phyloP scores from a whole-genome alignment of 83 land plant genomes.

The Larix sibirica region DNA sequence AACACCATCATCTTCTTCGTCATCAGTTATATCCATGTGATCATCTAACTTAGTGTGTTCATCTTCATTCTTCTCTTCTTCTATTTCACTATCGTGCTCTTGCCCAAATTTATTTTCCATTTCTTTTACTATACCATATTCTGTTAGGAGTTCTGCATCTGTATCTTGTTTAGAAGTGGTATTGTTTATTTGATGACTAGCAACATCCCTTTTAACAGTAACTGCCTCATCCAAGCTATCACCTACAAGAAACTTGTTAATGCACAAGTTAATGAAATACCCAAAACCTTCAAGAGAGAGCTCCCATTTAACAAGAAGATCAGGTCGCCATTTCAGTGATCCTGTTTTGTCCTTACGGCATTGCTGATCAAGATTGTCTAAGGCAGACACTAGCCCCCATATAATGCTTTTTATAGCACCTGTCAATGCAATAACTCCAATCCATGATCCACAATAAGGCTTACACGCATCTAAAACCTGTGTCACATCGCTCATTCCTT shows the following conservation, averaged over 20 bases:
- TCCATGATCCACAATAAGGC: slow-evolving; percentile 10
- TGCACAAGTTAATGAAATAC: slow-evolving; percentile 19
- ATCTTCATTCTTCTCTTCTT: slow-evolving; percentile 8
- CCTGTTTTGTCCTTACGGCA: slow-evolving; percentile 2
- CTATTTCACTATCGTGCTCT: slow-evolving; percentile 4
- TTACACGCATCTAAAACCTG: background rate
- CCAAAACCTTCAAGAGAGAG: slow-evolving; percentile 22
- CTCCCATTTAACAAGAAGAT: slow-evolving; percentile 19
- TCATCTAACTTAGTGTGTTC: slow-evolving; percentile 1
- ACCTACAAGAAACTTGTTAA: slow-evolving; percentile 27
- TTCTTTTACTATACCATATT: background rate
- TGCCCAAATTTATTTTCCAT: background rate
- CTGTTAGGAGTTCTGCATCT: slow-evolving; percentile 4
- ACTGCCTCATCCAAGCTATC: slow-evolving; percentile 14
- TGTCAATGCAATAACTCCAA: slow-evolving; percentile 26
- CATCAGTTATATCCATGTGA: slow-evolving; percentile 3
- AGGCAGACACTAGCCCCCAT: slow-evolving; percentile 50
- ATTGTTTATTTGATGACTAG: background rate
- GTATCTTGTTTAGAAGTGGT: background rate
- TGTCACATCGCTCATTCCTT: background rate
- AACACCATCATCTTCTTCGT: slow-evolving; percentile 1
- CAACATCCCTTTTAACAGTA: background rate
- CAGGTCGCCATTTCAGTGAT: slow-evolving; percentile 1
- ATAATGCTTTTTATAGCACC: slow-evolving; percentile 53
- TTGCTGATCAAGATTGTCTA: slow-evolving; percentile 7